Conservation (phyloP, 495 filamentous ascomycete species). For the Talaromyces borbonicus region DNA sequence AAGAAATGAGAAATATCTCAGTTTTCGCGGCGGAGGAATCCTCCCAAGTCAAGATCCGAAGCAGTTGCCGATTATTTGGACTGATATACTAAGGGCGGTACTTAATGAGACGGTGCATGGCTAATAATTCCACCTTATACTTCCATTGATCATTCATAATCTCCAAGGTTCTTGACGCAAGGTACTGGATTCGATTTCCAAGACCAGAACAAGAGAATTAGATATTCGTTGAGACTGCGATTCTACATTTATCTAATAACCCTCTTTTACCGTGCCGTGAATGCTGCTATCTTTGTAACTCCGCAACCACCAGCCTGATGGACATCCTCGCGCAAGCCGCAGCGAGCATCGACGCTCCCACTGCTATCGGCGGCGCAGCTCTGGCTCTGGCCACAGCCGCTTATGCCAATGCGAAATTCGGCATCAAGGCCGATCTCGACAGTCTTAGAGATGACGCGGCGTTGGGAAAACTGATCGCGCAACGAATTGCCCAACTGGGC, state of each 20-base stretch:
- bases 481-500: conserved; percentile 31
- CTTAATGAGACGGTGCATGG: not conserved
- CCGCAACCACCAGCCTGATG: conserved; percentile 16
- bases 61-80: not conserved
- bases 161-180: not conserved
- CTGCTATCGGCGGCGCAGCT: conserved; percentile 29
- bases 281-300: not conserved
- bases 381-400: conserved; percentile 31
- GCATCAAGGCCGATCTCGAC: conserved; percentile 33
- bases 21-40: not conserved
- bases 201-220: too few relatives aligned
- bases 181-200: too few relatives aligned
- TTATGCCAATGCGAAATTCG: conserved; percentile 41
- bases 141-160: not conserved
- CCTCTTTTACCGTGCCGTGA: not conserved
- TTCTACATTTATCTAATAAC: too few relatives aligned
- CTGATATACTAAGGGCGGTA: not conserved
- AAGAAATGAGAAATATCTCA: not conserved
- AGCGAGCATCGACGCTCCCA: conserved; percentile 17
- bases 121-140: too few relatives aligned
- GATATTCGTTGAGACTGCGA: too few relatives aligned
- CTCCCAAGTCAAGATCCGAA: not conserved
- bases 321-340: conserved; percentile 24
- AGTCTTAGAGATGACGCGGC: conserved; percentile 23
- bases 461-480: conserved; percentile 23